Evolutionary conservation across 495 filamentous ascomycete genomes (phyloP).

Genomic region (Aspergillus sclerotiicarbonarius): DNA sequence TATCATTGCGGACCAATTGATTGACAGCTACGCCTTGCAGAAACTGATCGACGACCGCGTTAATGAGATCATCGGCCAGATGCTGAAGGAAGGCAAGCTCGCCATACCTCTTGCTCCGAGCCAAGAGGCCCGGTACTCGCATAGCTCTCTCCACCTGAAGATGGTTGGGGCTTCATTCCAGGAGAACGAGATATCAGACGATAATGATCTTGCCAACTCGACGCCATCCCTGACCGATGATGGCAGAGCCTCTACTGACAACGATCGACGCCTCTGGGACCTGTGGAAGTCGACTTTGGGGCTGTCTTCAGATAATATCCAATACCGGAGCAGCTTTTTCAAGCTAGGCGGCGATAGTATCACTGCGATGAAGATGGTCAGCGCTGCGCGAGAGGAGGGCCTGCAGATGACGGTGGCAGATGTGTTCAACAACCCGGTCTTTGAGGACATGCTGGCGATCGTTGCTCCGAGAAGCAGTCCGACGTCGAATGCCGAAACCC

Average conservation of each 20-base stretch:
- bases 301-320: slow-evolving; percentile 37
- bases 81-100: slow-evolving; percentile 37
- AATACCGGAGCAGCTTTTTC: slow-evolving; percentile 48
- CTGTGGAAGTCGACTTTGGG: slow-evolving; percentile 48
- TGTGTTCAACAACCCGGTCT: slow-evolving; percentile 46
- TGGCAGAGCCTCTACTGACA: slow-evolving; percentile 10
- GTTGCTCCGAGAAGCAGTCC: slow-evolving; percentile 16
- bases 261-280: slow-evolving; percentile 39
- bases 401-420: slow-evolving; percentile 56
- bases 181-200: slow-evolving; percentile 11
- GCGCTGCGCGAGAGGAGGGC: slow-evolving; percentile 53
- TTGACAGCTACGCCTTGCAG: slow-evolving; percentile 32
- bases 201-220: slow-evolving; percentile 16
- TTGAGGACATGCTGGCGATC: slow-evolving; percentile 45
- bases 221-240: slow-evolving; percentile 14
- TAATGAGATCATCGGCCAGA: slow-evolving; percentile 37
- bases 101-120: slow-evolving; percentile 22
- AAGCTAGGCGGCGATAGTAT: slow-evolving; percentile 56
- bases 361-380: slow-evolving; percentile 66
- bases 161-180: slow-evolving; percentile 20
- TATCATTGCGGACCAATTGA: neutral
- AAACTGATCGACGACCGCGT: slow-evolving; percentile 42
- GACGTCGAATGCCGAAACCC: neutral
- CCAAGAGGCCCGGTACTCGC: slow-evolving; percentile 3
- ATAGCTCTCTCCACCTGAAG: neutral